These are phyloP conservation scores for Fusarium mexicanum DNA, from an alignment of 2,329 filamentous ascomycete genomes.

Conservation along the genomic window DNA sequence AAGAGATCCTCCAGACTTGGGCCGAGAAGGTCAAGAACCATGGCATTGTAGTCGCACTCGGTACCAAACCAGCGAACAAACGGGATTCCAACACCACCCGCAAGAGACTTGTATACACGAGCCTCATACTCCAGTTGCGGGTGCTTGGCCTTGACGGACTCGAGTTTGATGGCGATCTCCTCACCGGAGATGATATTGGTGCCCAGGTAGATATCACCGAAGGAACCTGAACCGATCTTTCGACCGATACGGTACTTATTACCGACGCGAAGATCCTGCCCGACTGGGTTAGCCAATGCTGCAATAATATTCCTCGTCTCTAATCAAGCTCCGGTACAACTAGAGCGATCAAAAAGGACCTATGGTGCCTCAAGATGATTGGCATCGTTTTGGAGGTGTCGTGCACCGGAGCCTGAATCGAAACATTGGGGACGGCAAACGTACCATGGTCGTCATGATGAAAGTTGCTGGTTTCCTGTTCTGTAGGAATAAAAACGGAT, in stretches of 20 bases:
- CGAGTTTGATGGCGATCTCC: constrained; percentile 99
- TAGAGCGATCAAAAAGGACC: not conserved
- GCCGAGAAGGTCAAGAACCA: constrained; percentile 97
- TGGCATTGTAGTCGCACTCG: constrained; percentile 99
- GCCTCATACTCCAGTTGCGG: constrained; percentile 99
- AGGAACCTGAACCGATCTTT: constrained; percentile 97
- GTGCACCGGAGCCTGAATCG: not conserved
- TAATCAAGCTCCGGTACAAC: not conserved
- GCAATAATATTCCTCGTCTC: not conserved
- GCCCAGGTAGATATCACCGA: constrained; percentile 98
- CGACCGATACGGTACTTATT: constrained; percentile 99
- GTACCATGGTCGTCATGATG: constrained; percentile 64
- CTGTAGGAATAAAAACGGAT: constrained; percentile 32
- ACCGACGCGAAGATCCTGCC: constrained; percentile 95
- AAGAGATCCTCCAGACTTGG: constrained; percentile 97
- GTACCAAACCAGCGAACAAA: constrained; percentile 99
- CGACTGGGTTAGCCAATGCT: constrained; percentile 28
- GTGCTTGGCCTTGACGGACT: constrained; percentile 99
- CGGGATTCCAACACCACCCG: constrained; percentile 95
- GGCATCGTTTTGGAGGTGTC: not conserved
- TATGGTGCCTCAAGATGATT: not conserved
- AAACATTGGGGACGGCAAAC: constrained; percentile 26
- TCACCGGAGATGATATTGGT: constrained; percentile 99
- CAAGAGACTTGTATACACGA: constrained; percentile 88
- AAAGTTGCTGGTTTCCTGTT: constrained; percentile 36